phyloP scores from a whole-genome alignment of 306 rosid species.

The Styphnolobium japonicum region DNA sequence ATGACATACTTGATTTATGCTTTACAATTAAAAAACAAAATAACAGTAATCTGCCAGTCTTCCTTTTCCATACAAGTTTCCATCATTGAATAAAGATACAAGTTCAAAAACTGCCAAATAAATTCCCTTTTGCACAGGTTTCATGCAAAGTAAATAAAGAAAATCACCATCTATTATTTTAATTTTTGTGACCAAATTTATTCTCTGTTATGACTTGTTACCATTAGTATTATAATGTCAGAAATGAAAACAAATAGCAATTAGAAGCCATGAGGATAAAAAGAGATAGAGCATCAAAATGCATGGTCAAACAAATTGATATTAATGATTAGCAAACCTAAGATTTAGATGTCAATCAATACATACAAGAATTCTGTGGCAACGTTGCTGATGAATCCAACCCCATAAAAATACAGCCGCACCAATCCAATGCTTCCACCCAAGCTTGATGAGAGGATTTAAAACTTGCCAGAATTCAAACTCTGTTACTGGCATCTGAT shows the following conservation, averaged over 20 bases:
- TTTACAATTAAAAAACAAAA: too few species aligned
- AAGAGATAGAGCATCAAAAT: slow-evolving; percentile 1
- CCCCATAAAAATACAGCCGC: slow-evolving; percentile 77
- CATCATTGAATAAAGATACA: neutral
- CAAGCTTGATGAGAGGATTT: slow-evolving; percentile 62
- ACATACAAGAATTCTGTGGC: slow-evolving; percentile 87
- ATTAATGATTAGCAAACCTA: neutral
- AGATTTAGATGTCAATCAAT: slow-evolving; percentile 19
- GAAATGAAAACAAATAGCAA: neutral
- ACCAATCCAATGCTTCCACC: slow-evolving; percentile 78
- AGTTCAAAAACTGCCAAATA: neutral
- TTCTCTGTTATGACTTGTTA: neutral
- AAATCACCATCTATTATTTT: neutral
- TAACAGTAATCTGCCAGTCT: neutral
- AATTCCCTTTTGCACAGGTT: neutral
- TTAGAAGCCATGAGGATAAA: neutral
- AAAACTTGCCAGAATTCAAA: slow-evolving; percentile 47
- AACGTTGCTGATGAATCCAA: slow-evolving; percentile 73
- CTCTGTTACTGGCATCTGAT: slow-evolving; percentile 51
- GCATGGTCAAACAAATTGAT: neutral
- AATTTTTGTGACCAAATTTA: neutral
- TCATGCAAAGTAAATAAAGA: neutral
- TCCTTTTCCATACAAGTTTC: neutral
- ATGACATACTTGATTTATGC: neutral
- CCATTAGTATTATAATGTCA: neutral